phyloP scores from a whole-genome alignment of 345 rosid species.

The Salix koriyanagi region DNA sequence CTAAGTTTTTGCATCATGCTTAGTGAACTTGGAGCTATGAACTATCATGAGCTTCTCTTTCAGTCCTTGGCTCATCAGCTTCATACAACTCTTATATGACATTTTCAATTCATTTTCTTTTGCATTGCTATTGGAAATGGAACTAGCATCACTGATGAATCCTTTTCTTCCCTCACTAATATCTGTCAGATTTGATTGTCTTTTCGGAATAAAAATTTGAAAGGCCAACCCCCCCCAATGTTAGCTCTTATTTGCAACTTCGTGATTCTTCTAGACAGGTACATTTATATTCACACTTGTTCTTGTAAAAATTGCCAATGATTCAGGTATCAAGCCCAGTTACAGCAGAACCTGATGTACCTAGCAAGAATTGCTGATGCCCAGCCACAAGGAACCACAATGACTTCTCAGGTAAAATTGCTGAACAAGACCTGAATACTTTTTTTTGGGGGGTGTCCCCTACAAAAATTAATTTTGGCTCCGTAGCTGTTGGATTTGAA shows the following conservation, averaged over 20 bases:
- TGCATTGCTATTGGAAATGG: neutral
- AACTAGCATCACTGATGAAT: neutral
- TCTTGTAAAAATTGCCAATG: neutral
- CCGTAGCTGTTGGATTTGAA: neutral
- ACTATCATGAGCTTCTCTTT: neutral
- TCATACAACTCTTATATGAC: neutral
- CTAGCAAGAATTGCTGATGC: conserved; percentile 39
- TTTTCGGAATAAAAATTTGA: neutral
- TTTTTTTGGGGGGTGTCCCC: too few species aligned
- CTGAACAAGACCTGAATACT: neutral
- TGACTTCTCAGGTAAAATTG: conserved; percentile 19
- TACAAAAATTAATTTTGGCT: neutral
- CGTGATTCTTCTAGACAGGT: neutral
- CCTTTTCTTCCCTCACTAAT: neutral
- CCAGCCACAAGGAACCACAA: conserved; percentile 26
- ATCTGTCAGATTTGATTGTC: neutral
- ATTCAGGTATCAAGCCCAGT: conserved; percentile 35
- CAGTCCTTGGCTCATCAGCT: neutral
- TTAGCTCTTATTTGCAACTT: neutral
- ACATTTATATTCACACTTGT: neutral
- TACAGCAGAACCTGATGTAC: conserved; percentile 37
- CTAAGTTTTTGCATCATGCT: neutral
- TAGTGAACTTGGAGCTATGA: neutral
- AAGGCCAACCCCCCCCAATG: neutral
- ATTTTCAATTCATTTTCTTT: neutral